Base-by-base conservation (phyloP, 2,329 filamentous ascomycete genomes). In the Rutstroemia sp. region DNA sequence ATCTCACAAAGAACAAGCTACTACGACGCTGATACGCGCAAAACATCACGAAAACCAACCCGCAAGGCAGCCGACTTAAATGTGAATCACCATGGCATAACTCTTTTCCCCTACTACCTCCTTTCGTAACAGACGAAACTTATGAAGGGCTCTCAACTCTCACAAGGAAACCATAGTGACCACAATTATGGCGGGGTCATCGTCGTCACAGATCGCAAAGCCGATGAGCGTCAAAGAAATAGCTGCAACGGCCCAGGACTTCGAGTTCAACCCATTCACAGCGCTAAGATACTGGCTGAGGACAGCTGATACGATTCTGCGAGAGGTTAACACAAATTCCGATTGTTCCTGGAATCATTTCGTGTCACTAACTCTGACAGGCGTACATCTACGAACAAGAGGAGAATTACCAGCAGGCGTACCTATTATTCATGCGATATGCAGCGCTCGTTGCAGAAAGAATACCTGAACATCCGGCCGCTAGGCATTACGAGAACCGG, bases 351-450 rank as follows among this genome's bases (percentile, higher is more conserved):
- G 2, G 8, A 46, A 44, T 18, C 37, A 16, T 8, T 42, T 34
- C 41, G 34, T 6, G 51, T 25, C 59, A 21, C 54, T 62, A 34
- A 61, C 51, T 44, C 44, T 44, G 54, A 12, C 67, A 96, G 89
- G 92, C 90, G 19, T 79, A 83, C 52, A 90, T 92, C 65, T 96
- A 96, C 69, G 80, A 94, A 66, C 80, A 81, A 44, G 92, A 97
- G 71, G 86, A 87, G 66, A 92, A 96, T 72, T 83, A 90, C 62
- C 83, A 91, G 65, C 87, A 94, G 68, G 89, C 92, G 4, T 99
- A 95, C 71, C 80, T 96, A 54, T 83, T 97, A 58, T 81, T 95
- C n/a, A 90, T 94, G 69, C 85, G 94, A 64, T 91, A 95, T 73
- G 90, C 90, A 9, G 80, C 86, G 53, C 83, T 99, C n/a, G 82